Evolutionary conservation across 2,329 filamentous ascomycete species (phyloP), one percentile per base, ranked within the genome.

Genomic region (Sclerotinia borealis): DNA sequence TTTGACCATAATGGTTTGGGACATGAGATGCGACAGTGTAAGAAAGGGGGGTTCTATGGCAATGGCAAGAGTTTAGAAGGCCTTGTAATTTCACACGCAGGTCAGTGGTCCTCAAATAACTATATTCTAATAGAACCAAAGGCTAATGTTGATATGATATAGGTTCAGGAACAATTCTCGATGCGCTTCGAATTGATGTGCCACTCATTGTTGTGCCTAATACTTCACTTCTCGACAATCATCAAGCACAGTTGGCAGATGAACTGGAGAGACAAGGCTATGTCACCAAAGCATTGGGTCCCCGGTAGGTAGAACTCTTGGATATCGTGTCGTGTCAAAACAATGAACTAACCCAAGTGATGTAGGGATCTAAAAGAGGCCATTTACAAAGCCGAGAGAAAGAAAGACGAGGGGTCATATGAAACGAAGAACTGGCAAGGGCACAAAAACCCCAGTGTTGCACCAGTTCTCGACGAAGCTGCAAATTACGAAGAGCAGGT

Each of bases 121-220:
- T 39, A 9, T 19, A 27, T 7, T 37, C 22, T 10, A 43, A 68
- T 31, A 56, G 6, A 29, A 39, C 36, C 36, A 45, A 27, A 25
- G 13, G 34, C 27, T 34, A 17, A 56, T 56, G 27, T 47, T 63
- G 37, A 61, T 50, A 47, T 58, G 19, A 37, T 19, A 6, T 59
- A 96, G 93, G 93, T 19, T 93, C 93, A 15, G 95, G 95, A 10
- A 92, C 91, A 3, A 92, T 98, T 34, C 81, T 98, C 0, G 92
- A 93, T 74, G 91, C 88, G 0, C 84, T 96, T 66, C 85, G 90
- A 49, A 79, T 90, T 59, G 84, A 85, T 17, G 79, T 92, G 0
- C 88, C 91, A 3, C 79, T 98, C n/a, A 83, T 99, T 56, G 91
- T 96, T 0, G 92, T 99, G 2, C 90, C 93, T 2, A 99, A 99